These are phyloP conservation scores for Salix purpurea DNA, from an alignment of 345 rosid genomes.

Conservation along the genomic window DNA sequence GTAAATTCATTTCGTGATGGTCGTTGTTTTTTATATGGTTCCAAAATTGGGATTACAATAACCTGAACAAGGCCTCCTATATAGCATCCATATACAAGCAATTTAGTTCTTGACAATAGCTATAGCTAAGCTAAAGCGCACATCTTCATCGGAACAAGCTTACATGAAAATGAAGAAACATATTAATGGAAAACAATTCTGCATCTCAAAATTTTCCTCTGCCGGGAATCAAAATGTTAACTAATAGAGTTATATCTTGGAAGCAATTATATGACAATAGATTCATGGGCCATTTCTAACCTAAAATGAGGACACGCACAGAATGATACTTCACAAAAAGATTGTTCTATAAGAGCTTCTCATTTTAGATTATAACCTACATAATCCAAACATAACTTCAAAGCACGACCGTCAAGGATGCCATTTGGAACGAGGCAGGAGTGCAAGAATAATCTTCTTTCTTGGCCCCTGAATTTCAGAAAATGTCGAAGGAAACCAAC, in stretches of 20 bases:
- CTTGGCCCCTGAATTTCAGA: slow-evolving; percentile 67
- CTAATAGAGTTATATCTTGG: neutral
- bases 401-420: slow-evolving; percentile 19
- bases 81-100: too few species aligned
- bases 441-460: slow-evolving; percentile 83
- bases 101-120: too few species aligned
- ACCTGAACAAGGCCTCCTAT: too few species aligned
- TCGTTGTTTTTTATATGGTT: too few species aligned
- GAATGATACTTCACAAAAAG: neutral
- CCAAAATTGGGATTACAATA: too few species aligned
- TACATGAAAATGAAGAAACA: neutral
- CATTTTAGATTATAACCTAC: neutral
- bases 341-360: slow-evolving; percentile 1
- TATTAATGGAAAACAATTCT: neutral
- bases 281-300: neutral
- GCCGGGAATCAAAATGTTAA: neutral
- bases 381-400: neutral
- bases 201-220: slow-evolving; percentile 10
- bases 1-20: too few species aligned
- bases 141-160: too few species aligned
- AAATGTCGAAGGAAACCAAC: neutral
- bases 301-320: slow-evolving; percentile 3
- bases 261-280: slow-evolving; percentile 8
- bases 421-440: slow-evolving; percentile 50
- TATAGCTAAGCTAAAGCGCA: too few species aligned